A percentile compares a stretch with the other conserved stretches of the same genome.
These are phyloP conservation scores for Metarhizium album DNA, from an alignment of 2,329 filamentous ascomycete species.

Conservation along the genomic window DNA sequence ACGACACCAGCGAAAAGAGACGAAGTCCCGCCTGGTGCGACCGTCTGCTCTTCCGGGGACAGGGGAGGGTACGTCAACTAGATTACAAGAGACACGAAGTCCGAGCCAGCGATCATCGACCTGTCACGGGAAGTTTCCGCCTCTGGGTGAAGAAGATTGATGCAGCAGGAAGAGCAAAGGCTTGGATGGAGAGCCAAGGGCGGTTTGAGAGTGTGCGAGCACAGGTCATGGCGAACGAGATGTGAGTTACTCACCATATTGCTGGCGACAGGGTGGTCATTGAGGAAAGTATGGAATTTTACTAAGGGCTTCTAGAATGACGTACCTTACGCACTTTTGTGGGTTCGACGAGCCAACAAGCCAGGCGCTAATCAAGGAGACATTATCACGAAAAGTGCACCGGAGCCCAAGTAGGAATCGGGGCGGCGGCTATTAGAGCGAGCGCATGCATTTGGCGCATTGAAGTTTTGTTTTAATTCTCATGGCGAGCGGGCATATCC, in stretches of 20 bases:
- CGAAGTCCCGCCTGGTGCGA: slow-evolving; percentile 95
- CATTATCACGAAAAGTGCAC: slow-evolving; percentile 16
- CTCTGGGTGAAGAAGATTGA: slow-evolving; percentile 77
- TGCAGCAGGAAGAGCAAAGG: slow-evolving; percentile 49
- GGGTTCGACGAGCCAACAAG: slow-evolving; percentile 45
- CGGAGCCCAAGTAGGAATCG: slow-evolving; percentile 16
- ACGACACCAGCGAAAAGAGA: slow-evolving; percentile 91
- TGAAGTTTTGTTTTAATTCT: not conserved
- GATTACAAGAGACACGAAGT: slow-evolving; percentile 88
- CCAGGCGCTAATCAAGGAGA: slow-evolving; percentile 34
- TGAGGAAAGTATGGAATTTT: not conserved
- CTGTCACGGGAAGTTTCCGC: slow-evolving; percentile 76
- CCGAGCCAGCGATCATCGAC: slow-evolving; percentile 81
- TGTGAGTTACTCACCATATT: slow-evolving; percentile 44
- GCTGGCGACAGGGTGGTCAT: not conserved
- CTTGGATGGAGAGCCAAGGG: slow-evolving; percentile 64
- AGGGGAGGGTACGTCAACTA: slow-evolving; percentile 72
- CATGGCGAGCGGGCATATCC: not conserved
- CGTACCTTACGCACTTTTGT: slow-evolving; percentile 39
- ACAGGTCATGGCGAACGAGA: slow-evolving; percentile 59
- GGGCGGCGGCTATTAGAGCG: slow-evolving; percentile 3
- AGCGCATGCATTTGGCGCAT: not conserved
- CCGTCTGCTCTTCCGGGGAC: slow-evolving; percentile 73
- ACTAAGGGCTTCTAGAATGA: slow-evolving; percentile 27
- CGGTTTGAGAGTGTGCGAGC: slow-evolving; percentile 63